Percentiles rank a stretch among this genome's conserved stretches.
Evolutionary conservation across 2,329 filamentous ascomycete genomes (phyloP).

Genomic region (Fusarium devonianum): DNA sequence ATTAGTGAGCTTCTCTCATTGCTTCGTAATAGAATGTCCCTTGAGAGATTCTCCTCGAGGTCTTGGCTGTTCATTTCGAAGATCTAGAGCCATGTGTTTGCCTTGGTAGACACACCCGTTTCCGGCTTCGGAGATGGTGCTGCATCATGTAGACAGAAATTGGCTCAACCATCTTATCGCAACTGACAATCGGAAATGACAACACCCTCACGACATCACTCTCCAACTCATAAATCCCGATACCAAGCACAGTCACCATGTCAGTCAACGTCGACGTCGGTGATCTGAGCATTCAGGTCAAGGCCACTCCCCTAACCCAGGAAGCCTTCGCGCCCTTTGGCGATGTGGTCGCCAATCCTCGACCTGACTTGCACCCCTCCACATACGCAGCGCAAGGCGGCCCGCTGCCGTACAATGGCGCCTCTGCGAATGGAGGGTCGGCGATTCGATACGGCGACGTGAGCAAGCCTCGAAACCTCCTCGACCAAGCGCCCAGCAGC

Average conservation of each 20-base stretch:
- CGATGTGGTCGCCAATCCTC: conserved; percentile 79
- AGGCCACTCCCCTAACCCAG: conserved; percentile 71
- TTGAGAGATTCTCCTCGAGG: too few species aligned
- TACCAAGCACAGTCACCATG: conserved; percentile 28
- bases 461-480: conserved; percentile 75
- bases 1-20: too few species aligned
- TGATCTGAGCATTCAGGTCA: conserved; percentile 49
- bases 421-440: conserved; percentile 82
- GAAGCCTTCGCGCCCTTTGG: conserved; percentile 80
- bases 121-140: conserved; percentile 16
- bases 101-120: not conserved
- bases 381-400: conserved; percentile 51
- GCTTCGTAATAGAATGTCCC: too few species aligned
- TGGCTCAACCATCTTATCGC: too few species aligned
- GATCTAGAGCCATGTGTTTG: not conserved
- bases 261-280: conserved; percentile 38
- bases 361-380: conserved; percentile 61
- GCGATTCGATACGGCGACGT: conserved; percentile 87
- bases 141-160: not conserved
- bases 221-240: not conserved
- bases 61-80: too few species aligned
- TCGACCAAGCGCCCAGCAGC: conserved; percentile 69
- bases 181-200: too few species aligned
- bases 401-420: conserved; percentile 54
- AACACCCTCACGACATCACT: not conserved